These are phyloP conservation scores for Daedalea quercina DNA, from an alignment of 768 basidiomycete genomes.

Conservation along the genomic window DNA sequence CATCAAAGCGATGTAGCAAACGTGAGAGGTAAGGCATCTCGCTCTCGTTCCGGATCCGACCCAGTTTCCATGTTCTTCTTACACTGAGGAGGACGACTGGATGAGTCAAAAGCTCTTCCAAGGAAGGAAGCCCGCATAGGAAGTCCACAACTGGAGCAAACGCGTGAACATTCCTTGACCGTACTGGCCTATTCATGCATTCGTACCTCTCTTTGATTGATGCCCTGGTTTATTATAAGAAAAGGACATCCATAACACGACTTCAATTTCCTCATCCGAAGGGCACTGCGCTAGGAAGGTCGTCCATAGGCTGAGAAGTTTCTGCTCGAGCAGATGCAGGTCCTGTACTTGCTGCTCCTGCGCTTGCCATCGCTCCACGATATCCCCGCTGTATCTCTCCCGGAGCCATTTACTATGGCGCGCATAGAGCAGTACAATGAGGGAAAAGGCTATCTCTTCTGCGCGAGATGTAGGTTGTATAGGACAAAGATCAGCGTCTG, in stretches of 20 bases:
- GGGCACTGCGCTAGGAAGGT: slow-evolving; percentile 36
- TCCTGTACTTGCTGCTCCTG: slow-evolving; percentile 19
- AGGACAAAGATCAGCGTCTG: slow-evolving; percentile 10
- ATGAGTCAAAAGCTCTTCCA: slow-evolving; percentile 33
- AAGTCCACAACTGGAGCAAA: slow-evolving; percentile 36
- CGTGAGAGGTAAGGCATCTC: slow-evolving; percentile 4
- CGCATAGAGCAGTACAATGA: slow-evolving; percentile 20
- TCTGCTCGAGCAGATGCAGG: slow-evolving; percentile 27
- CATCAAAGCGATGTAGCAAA: slow-evolving; percentile 26
- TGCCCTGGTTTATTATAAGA: slow-evolving; percentile 19
- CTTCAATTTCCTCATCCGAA: slow-evolving; percentile 35
- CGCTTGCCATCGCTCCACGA: slow-evolving; percentile 39
- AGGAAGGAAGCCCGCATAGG: slow-evolving; percentile 24
- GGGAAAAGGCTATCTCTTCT: slow-evolving; percentile 15
- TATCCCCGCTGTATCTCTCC: slow-evolving; percentile 16
- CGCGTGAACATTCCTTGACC: too few relatives aligned
- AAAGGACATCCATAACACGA: slow-evolving; percentile 43
- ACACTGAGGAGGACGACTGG: slow-evolving; percentile 35
- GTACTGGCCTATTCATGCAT: too few relatives aligned
- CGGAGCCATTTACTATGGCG: slow-evolving; percentile 1
- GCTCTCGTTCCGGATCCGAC: slow-evolving; percentile 13
- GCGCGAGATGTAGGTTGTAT: background rate
- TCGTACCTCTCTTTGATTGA: slow-evolving; percentile 16
- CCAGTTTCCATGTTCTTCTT: slow-evolving; percentile 33
- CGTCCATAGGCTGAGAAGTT: slow-evolving; percentile 32